These are phyloP conservation scores for Alternaria postmessia DNA, from an alignment of 2,329 filamentous ascomycete species.

Conservation along the genomic window DNA sequence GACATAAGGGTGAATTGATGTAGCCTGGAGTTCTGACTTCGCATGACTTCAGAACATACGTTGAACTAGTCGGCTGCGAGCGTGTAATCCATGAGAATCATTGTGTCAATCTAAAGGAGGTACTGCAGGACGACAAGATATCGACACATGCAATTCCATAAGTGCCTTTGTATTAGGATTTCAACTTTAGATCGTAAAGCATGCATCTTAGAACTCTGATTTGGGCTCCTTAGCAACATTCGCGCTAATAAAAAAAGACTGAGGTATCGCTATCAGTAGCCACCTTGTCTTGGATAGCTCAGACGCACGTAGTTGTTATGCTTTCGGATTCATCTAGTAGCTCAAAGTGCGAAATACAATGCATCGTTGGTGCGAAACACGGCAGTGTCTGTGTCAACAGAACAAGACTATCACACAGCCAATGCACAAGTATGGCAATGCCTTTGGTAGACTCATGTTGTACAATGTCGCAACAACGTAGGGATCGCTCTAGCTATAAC, in stretches of 20 bases:
- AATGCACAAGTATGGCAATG: not conserved
- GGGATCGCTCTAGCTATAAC: too few species aligned
- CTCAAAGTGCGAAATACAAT: not conserved
- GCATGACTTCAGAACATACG: not conserved
- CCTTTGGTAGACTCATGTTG: not conserved
- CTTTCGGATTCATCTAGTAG: not conserved
- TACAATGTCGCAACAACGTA: not conserved
- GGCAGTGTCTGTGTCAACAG: not conserved
- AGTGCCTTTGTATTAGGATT: not conserved
- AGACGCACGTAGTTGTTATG: not conserved
- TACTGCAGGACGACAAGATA: not conserved
- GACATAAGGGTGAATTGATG: not conserved
- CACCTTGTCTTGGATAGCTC: accelerated
- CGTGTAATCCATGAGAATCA: not conserved
- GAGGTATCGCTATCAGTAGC: not conserved
- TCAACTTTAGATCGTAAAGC: not conserved
- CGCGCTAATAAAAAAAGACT: not conserved
- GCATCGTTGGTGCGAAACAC: not conserved
- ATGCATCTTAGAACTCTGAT: not conserved
- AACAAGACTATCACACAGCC: not conserved
- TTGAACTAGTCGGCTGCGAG: not conserved
- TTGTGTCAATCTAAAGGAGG: too few species aligned
- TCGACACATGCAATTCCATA: not conserved
- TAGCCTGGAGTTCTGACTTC: not conserved
- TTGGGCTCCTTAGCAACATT: not conserved